phyloP scores from a whole-genome alignment of 208 protist species.

The Crithidia thermophila region DNA sequence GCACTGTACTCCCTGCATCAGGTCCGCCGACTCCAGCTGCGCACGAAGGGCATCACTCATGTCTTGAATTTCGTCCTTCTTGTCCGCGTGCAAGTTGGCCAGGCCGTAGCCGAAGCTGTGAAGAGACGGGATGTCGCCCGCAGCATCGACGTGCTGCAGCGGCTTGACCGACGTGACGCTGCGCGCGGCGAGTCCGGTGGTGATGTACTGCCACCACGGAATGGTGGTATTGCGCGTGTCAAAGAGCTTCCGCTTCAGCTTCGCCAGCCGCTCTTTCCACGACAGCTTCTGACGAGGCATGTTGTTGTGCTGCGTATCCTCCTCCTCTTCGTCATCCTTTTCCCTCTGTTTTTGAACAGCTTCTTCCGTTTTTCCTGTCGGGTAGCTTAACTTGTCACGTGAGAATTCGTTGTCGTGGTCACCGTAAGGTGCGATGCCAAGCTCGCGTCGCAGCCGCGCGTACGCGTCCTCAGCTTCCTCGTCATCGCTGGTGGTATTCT shows the following conservation, averaged over 20 bases:
- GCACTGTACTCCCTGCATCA: conserved; percentile 71
- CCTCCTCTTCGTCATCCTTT: conserved; percentile 22
- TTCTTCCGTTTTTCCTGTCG: not conserved
- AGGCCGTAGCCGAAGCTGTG: conserved; percentile 84
- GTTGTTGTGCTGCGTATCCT: conserved; percentile 4
- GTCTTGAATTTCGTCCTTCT: conserved; percentile 29
- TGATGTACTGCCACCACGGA: conserved; percentile 87
- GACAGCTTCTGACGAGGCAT: not conserved
- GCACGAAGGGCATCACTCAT: conserved; percentile 50
- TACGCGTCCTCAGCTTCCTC: conserved; percentile 1
- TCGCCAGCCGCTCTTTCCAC: conserved; percentile 2
- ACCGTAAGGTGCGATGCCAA: conserved; percentile 12
- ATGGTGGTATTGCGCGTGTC: conserved; percentile 44
- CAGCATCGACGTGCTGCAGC: conserved; percentile 43
- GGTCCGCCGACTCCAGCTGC: conserved; percentile 69
- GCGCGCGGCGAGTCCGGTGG: conserved; percentile 55
- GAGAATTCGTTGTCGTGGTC: not conserved
- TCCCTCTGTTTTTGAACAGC: not conserved
- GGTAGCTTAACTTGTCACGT: too few species aligned
- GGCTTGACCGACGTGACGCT: conserved; percentile 57
- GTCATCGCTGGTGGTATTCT: not conserved
- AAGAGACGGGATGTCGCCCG: conserved; percentile 55
- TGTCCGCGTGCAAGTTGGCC: conserved; percentile 29
- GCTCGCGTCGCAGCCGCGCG: conserved; percentile 4
- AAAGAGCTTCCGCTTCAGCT: conserved; percentile 44